Percentiles rank a stretch among this genome's conserved stretches.
phyloP scores from a whole-genome alignment of 2,329 filamentous ascomycete species.

The Pseudocercospora fijiensis region DNA sequence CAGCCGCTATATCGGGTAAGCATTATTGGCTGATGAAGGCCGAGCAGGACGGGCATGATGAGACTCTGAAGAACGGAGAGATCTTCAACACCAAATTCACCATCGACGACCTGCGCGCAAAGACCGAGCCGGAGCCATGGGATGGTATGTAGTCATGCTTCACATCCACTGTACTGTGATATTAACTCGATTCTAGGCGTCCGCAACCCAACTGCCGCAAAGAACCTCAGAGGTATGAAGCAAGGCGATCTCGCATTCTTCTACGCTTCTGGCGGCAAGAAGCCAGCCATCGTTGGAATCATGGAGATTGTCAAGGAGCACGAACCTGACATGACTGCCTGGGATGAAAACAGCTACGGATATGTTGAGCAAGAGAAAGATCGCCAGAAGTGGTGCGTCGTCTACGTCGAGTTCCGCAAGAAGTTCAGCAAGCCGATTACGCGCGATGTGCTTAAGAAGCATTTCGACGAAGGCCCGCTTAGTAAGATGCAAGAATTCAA shows the following conservation, averaged over 20 bases:
- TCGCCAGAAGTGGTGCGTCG: slow-evolving; percentile 80
- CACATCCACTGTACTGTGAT: background rate
- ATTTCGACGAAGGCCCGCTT: slow-evolving; percentile 46
- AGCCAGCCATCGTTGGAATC: slow-evolving; percentile 71
- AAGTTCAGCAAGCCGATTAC: slow-evolving; percentile 72
- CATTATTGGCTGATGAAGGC: slow-evolving; percentile 54
- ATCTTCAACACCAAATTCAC: slow-evolving; percentile 88
- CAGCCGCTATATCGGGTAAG: slow-evolving; percentile 19
- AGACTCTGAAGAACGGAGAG: slow-evolving; percentile 66
- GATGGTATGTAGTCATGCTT: slow-evolving; percentile 62
- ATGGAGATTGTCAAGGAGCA: slow-evolving; percentile 78
- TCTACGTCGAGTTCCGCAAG: slow-evolving; percentile 81
- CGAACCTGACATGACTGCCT: slow-evolving; percentile 72
- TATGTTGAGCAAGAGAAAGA: slow-evolving; percentile 75
- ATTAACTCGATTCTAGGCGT: slow-evolving; percentile 41
- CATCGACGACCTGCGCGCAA: slow-evolving; percentile 80
- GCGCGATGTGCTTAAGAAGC: slow-evolving; percentile 68
- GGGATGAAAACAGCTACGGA: slow-evolving; percentile 72
- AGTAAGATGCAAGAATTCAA: slow-evolving; percentile 77
- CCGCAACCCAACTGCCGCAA: slow-evolving; percentile 63
- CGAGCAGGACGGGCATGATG: slow-evolving; percentile 78
- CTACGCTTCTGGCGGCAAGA: slow-evolving; percentile 92
- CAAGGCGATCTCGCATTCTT: slow-evolving; percentile 92
- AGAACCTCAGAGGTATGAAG: slow-evolving; percentile 89
- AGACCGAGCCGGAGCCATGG: slow-evolving; percentile 80